phyloP scores from a whole-genome alignment of 1,284 basidiomycete species.

The Naganishia sp. region DNA sequence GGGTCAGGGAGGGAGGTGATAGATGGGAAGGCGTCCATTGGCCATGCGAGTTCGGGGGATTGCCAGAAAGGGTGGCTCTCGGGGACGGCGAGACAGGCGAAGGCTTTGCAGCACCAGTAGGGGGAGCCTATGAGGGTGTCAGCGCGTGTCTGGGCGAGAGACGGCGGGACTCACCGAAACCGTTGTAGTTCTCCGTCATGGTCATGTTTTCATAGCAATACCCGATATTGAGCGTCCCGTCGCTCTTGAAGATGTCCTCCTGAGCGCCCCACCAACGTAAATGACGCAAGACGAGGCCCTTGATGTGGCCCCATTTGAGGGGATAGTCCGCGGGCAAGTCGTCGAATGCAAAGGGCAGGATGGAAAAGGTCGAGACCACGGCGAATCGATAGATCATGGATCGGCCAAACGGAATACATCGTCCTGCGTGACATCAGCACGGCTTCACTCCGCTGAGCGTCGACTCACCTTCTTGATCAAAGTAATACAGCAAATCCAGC shows the following conservation, averaged over 20 bases:
- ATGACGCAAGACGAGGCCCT: conserved; percentile 71
- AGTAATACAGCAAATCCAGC: conserved; percentile 71
- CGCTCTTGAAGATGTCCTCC: conserved; percentile 58
- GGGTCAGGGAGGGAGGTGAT: conserved; percentile 64
- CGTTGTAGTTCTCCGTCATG: conserved; percentile 76
- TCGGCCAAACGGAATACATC: conserved; percentile 72
- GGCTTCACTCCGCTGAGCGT: no score
- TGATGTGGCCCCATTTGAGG: conserved; percentile 68
- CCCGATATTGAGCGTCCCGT: conserved; percentile 72
- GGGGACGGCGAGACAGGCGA: conserved; percentile 66
- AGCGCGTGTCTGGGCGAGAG: not conserved
- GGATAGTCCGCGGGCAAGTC: conserved; percentile 65
- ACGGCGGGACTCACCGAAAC: conserved; percentile 58
- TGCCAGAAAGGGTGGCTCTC: conserved; percentile 71
- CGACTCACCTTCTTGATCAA: conserved; percentile 65
- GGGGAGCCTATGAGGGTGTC: conserved; percentile 57
- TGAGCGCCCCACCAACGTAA: conserved; percentile 69
- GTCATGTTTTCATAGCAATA: conserved; percentile 72
- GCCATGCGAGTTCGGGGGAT: conserved; percentile 65
- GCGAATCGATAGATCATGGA: conserved; percentile 76
- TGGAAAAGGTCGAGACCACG: conserved; percentile 74
- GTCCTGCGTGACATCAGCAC: conserved; percentile 56
- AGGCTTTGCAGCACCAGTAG: conserved; percentile 80
- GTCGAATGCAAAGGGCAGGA: conserved; percentile 60
- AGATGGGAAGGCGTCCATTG: conserved; percentile 47